These are phyloP conservation scores for Carex kokanica DNA, from an alignment of 176 grass and related monocot genomes.

Conservation along the genomic window DNA sequence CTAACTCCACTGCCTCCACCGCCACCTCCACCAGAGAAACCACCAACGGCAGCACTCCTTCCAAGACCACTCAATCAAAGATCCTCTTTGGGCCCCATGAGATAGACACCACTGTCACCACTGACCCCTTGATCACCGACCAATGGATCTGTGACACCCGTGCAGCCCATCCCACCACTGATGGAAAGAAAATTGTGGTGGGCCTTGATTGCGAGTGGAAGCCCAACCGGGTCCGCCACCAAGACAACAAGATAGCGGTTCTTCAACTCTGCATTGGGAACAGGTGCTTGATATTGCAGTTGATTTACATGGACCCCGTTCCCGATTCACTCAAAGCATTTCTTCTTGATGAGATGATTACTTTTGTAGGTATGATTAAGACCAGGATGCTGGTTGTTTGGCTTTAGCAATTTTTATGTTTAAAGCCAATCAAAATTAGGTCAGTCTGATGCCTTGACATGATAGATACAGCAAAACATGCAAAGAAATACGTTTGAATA, in stretches of 20 bases:
- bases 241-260: constrained; percentile 37
- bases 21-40: background rate
- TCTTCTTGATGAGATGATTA: constrained; percentile 35
- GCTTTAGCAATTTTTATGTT: background rate
- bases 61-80: background rate
- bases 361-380: constrained; percentile 28
- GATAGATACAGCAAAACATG: background rate
- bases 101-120: constrained; percentile 10
- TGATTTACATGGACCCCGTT: constrained; percentile 37
- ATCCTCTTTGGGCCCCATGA: constrained; percentile 1
- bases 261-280: constrained; percentile 48
- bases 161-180: background rate
- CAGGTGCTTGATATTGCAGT: constrained; percentile 52
- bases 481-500: background rate
- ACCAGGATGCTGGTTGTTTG: background rate
- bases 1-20: background rate
- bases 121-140: background rate
- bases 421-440: background rate
- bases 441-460: background rate
- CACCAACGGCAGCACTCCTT: background rate
- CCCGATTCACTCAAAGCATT: constrained; percentile 31
- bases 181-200: constrained; percentile 25
- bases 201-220: constrained; percentile 64
- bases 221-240: background rate
- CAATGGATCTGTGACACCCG: constrained; percentile 11